Percentiles rank a stretch among this genome's conserved stretches.
Evolutionary conservation across 768 basidiomycete genomes (phyloP).

Genomic region (Auriscalpium vulgare): DNA sequence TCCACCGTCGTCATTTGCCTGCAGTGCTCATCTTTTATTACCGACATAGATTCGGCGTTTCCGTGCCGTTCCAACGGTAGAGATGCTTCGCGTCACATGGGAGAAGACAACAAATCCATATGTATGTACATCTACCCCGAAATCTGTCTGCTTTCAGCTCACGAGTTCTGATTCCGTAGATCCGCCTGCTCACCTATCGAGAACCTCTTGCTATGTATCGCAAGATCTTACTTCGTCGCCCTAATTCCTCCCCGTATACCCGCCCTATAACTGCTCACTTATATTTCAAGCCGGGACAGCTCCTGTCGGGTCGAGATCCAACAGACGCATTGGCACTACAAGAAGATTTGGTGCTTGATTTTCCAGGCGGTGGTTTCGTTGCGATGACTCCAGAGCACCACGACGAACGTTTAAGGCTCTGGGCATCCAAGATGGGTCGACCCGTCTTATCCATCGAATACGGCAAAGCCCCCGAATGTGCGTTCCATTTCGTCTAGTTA

Average conservation of each 20-base stretch:
- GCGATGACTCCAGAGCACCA: constrained; percentile 96
- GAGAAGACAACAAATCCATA: constrained; percentile 94
- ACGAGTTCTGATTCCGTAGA: constrained; percentile 30
- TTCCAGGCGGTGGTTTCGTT: constrained; percentile 95
- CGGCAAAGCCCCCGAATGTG: constrained; percentile 95
- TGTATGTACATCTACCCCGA: constrained; percentile 34
- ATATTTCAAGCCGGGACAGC: constrained; percentile 43
- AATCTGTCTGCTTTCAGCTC: constrained; percentile 4
- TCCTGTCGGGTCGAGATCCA: too few species aligned
- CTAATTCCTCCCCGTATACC: constrained; percentile 61
- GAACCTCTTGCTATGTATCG: constrained; percentile 59
- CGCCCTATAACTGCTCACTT: constrained; percentile 80
- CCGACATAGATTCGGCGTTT: constrained; percentile 74
- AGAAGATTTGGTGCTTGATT: constrained; percentile 77
- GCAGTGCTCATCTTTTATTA: neutral
- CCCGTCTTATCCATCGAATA: constrained; percentile 87
- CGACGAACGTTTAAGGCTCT: constrained; percentile 83
- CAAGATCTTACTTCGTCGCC: constrained; percentile 79
- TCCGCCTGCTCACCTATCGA: constrained; percentile 54
- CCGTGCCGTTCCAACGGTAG: constrained; percentile 88
- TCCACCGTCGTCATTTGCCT: constrained; percentile 11
- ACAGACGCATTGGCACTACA: constrained; percentile 5
- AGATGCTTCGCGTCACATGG: constrained; percentile 95
- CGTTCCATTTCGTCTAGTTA: constrained; percentile 16
- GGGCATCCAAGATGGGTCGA: constrained; percentile 73